Percentiles rank a stretch among this genome's conserved stretches.
These are phyloP conservation scores for Ephemerocybe angulata DNA, from an alignment of 768 basidiomycete genomes.

Conservation along the genomic window DNA sequence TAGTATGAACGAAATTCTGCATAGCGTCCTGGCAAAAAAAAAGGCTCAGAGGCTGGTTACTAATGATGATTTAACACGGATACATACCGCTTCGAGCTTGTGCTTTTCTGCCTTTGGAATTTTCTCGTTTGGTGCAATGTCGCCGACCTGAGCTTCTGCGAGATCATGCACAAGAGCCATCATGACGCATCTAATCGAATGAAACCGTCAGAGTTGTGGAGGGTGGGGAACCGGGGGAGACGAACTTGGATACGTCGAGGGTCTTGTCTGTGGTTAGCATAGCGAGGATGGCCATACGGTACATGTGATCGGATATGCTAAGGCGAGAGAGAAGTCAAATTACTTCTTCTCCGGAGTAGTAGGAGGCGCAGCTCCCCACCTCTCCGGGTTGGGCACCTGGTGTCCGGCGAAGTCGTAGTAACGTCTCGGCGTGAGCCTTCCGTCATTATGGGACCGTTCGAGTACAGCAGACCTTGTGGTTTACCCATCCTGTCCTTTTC, in stretches of 20 bases:
- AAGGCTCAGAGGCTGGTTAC: too few species aligned
- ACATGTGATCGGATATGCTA: conserved; percentile 96
- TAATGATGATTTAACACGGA: not conserved
- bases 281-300: conserved; percentile 91
- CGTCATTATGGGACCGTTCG: not conserved
- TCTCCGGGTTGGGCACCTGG: conserved; percentile 82
- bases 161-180: conserved; percentile 92
- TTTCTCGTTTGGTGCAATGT: conserved; percentile 88
- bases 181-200: conserved; percentile 66
- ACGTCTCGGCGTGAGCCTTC: conserved; percentile 1
- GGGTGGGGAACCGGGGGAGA: not conserved
- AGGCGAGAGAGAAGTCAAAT: not conserved
- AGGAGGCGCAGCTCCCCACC: too few species aligned
- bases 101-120: conserved; percentile 80
- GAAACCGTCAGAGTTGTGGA: not conserved
- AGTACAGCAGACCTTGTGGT: conserved; percentile 54
- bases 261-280: conserved; percentile 78
- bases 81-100: conserved; percentile 51
- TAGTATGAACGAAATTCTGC: conserved; percentile 82
- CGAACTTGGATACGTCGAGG: conserved; percentile 72
- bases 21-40: conserved; percentile 64
- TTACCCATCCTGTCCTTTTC: conserved; percentile 93
- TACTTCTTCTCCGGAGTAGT: too few species aligned
- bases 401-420: too few species aligned
- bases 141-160: conserved; percentile 95